Base-by-base conservation (phyloP, 2,329 filamentous ascomycete species). In the Dothideomycetidae sp. region DNA sequence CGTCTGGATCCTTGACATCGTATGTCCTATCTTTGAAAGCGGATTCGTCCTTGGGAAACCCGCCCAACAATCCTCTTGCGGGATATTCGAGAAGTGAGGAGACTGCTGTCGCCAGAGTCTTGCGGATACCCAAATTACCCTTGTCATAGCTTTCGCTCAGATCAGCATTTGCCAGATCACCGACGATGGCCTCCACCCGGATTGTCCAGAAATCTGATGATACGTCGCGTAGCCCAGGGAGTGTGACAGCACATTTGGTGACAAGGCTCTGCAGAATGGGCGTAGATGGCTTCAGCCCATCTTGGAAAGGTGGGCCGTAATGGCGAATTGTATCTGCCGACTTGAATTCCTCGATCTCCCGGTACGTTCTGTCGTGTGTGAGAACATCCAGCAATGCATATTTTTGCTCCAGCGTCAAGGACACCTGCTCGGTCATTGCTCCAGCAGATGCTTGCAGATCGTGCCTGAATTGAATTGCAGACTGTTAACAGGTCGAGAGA, bases 91-190 rank as follows among this genome's bases (percentile, higher is more conserved):
- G 64, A 40, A 86, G 56, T 5, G 73, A 71, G 23, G 78, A 78
- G 7, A 75, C 67, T 0, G 77, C 80, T 5, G 81, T 83, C 0
- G 81, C 73, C 33, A 88, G 58, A 13, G 78, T 81, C 59, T 84
- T 85, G 36, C 81, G 67, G 42, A 76, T 75, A 1, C 81, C 81
- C 46, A 88, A 59, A 0, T 73, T 67, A 10, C 78, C 81, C 56
- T 84, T 84, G 54, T 88, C 81, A 50, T 85, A 88, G 53, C 78
- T 84, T 55, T 88, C 81, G 1, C 78, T 84, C 19, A 88, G 61
- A 35, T 82, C 73, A 2, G 74, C 78, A 19, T 75, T 68, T 5
- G 68, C 75, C 37, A 88, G 61, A 48, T 73, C 66, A 47, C 62
- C 59, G 47, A 82, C 61, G 11, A 83, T 55, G 2, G 67, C 66